Evolutionary conservation across 148 eudicot genomes (phyloP), one percentile per base, ranked within the genome.

Genomic region (Limonium bicolor): DNA sequence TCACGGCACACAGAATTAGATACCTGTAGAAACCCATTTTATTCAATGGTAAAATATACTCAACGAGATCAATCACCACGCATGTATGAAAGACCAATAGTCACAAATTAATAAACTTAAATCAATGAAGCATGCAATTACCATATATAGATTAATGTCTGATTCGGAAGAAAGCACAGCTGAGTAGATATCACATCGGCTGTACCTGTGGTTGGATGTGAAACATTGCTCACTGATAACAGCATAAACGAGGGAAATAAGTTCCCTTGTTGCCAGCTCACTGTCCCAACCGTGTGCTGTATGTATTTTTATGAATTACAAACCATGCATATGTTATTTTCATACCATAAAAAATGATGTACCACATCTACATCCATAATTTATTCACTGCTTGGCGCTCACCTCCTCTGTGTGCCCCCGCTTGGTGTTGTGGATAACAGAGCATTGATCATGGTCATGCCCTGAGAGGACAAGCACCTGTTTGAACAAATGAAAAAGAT

Each of bases 201-300:
- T 35, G 54, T 53, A 57, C 54, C 32, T 42, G 82, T 60, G 48
- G 67, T 64, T n/a, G 73, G 36, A 13, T 20, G 36, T 38, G 65
- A 36, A 23, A 48, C 63, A 22, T 71, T 88, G 53, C 67, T 61
- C n/a, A 64, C 77, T 44, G 97, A 72, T 60, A 88, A 41, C 14
- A 88, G 73, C 97, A 88, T 80, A 59, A 83, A 88, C 1, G 97
- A 88, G 33, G 97, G 97, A 58, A 57, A 68, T 46, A 72, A 58
- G 63, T 88, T 88, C 24, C 97, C 97, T 62, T 74, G 86, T 66
- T 88, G 97, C 97, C 97, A 88, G 61, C 97, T 88, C 58, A 77
- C 33, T 31, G 94, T 80, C 55, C 97, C 97, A 43, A 84, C 49
- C 51, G 97, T 88, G 56, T 88, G 92, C 97, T 88, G 78, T 64